Evolutionary conservation across 371 early-diverging fungal genomes (phyloP).

Genomic region (Coemansia sp.): DNA sequence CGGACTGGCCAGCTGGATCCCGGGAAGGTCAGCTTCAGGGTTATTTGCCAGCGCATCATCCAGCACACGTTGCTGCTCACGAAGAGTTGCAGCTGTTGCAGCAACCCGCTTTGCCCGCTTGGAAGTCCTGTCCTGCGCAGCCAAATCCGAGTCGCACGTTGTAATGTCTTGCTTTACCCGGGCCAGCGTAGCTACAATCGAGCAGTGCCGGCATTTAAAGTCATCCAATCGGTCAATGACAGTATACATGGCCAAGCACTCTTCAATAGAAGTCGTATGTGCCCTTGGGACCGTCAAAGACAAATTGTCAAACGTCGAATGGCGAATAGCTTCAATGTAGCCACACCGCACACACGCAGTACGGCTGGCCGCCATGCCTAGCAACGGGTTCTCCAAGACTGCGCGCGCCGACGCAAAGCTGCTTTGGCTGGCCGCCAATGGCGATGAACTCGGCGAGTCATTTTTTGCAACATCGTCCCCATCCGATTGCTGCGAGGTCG

Average conservation of each 20-base stretch:
- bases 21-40: slow-evolving; percentile 33
- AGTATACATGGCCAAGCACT: slow-evolving; percentile 54
- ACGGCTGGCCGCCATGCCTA: slow-evolving; percentile 65
- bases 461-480: not conserved
- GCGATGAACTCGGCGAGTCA: not conserved
- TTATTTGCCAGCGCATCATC: slow-evolving; percentile 25
- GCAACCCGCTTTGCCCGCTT: slow-evolving; percentile 7
- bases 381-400: slow-evolving; percentile 55
- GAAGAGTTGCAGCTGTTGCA: not conserved
- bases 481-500: slow-evolving; percentile 8
- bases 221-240: slow-evolving; percentile 55
- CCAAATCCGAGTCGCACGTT: slow-evolving; percentile 19
- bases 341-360: slow-evolving; percentile 67
- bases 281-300: slow-evolving; percentile 62
- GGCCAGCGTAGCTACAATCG: slow-evolving; percentile 42
- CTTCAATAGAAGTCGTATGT: slow-evolving; percentile 50
- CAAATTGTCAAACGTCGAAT: slow-evolving; percentile 71
- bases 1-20: slow-evolving; percentile 44
- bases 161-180: slow-evolving; percentile 11
- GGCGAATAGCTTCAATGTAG: slow-evolving; percentile 63
- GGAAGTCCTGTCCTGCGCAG: slow-evolving; percentile 9
- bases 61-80: slow-evolving; percentile 25
- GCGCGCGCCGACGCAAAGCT: too few relatives aligned
- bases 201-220: slow-evolving; percentile 57
- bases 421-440: not conserved